Conservation (phyloP, 2,329 filamentous ascomycete species). For the Aschersonia sp. region DNA sequence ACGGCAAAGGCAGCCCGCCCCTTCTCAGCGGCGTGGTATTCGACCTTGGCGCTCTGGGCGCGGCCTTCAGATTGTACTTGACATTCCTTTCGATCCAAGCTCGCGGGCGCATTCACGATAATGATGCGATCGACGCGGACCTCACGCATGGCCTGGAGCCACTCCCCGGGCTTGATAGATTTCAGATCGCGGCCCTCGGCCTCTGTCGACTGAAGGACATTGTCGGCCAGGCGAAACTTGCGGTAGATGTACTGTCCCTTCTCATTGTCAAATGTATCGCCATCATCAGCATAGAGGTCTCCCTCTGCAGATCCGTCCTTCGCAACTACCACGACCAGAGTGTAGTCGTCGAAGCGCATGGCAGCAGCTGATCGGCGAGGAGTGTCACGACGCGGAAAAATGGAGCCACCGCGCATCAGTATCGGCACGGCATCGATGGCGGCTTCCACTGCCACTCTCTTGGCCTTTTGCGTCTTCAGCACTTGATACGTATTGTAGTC, state of each 20-base stretch:
- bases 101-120: conserved; percentile 60
- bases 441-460: conserved; percentile 54
- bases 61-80: conserved; percentile 38
- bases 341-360: conserved; percentile 94
- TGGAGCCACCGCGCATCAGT: conserved; percentile 83
- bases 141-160: conserved; percentile 62
- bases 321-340: conserved; percentile 61
- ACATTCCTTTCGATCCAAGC: conserved; percentile 53
- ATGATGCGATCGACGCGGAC: conserved; percentile 77
- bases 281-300: conserved; percentile 82
- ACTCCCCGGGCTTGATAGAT: conserved; percentile 47
- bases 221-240: conserved; percentile 51
- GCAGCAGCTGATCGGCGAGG: conserved; percentile 73
- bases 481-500: conserved; percentile 84
- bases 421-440: conserved; percentile 79
- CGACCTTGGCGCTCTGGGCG: conserved; percentile 42
- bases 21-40: conserved; percentile 37
- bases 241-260: conserved; percentile 80
- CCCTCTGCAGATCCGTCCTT: conserved; percentile 51
- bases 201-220: conserved; percentile 55
- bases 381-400: conserved; percentile 79
- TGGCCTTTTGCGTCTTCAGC: conserved; percentile 55
- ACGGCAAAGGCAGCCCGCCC: conserved; percentile 36
- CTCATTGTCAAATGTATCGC: conserved; percentile 80
- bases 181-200: conserved; percentile 38